A percentile compares a stretch with the other conserved stretches of the same genome.
phyloP scores from a whole-genome alignment of 176 grass and related monocot species.

The Aegilops bicornis region DNA sequence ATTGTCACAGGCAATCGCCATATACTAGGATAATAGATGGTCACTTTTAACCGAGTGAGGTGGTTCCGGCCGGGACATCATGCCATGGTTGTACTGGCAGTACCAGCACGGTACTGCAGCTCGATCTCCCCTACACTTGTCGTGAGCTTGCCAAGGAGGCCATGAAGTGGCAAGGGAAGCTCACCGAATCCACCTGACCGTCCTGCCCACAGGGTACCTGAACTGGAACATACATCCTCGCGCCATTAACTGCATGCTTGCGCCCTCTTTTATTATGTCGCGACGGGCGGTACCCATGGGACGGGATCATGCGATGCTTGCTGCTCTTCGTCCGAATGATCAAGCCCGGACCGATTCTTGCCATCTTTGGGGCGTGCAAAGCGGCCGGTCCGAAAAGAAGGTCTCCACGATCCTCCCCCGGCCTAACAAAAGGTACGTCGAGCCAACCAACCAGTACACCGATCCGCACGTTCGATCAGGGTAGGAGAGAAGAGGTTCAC shows the following conservation, averaged over 20 bases:
- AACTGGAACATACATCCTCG: not conserved
- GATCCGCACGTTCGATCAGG: not conserved
- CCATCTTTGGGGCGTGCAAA: slow-evolving; percentile 17
- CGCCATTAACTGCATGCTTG: slow-evolving; percentile 8
- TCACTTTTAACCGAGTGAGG: not conserved
- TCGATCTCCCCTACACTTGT: not conserved
- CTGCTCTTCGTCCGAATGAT: not conserved
- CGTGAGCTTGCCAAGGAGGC: not conserved
- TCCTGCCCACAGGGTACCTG: not conserved
- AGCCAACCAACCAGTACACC: not conserved
- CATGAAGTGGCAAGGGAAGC: slow-evolving; percentile 25
- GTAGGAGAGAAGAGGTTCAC: too few species aligned
- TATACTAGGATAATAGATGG: not conserved
- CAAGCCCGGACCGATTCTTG: not conserved
- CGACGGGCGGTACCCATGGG: not conserved
- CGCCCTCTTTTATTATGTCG: slow-evolving; percentile 12
- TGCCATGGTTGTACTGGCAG: not conserved
- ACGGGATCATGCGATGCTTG: slow-evolving; percentile 37
- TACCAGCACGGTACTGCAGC: not conserved
- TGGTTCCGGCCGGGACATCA: not conserved
- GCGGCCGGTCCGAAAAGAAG: slow-evolving; percentile 14
- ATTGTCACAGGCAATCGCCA: not conserved
- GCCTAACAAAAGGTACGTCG: not conserved
- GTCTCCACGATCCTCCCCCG: not conserved
- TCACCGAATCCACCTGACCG: slow-evolving; percentile 42